Evolutionary conservation across 495 filamentous ascomycete genomes (phyloP).

Genomic region (Podospora comata): DNA sequence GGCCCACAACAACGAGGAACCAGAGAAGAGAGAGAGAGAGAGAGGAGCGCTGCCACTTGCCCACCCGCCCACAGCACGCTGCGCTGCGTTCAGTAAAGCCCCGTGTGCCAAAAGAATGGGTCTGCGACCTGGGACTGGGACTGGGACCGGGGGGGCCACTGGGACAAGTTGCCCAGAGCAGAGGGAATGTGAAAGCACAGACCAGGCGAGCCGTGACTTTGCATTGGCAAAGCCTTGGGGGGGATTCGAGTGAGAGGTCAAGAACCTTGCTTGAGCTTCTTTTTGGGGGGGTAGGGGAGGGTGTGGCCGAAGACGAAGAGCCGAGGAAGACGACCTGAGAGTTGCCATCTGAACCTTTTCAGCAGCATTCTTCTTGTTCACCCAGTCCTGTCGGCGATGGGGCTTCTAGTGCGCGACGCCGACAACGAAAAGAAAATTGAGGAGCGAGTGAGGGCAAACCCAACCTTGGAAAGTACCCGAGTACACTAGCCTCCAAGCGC

Average conservation of each 20-base stretch:
- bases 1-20: constrained; percentile 28
- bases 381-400: not conserved
- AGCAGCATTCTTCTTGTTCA: not conserved
- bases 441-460: not conserved
- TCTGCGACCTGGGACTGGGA: constrained; percentile 18
- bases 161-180: constrained; percentile 14
- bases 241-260: not conserved
- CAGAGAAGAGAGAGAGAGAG: constrained; percentile 10
- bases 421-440: not conserved
- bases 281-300: not conserved
- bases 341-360: not conserved
- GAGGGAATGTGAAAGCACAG: constrained; percentile 19
- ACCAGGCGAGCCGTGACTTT: constrained; percentile 22
- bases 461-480: constrained; percentile 6
- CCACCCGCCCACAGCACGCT: constrained; percentile 1
- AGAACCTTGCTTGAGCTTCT: not conserved
- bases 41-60: constrained; percentile 16
- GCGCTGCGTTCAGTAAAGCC: constrained; percentile 20
- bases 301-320: not conserved
- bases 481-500: not conserved
- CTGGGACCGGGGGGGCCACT: constrained; percentile 8
- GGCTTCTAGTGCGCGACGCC: not conserved
- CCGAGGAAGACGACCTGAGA: not conserved
- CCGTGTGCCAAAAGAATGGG: constrained; percentile 20
- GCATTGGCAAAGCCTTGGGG: constrained; percentile 15